Base-by-base conservation (phyloP, 208 protist genomes). In the Vickermania ingenoplastis region DNA sequence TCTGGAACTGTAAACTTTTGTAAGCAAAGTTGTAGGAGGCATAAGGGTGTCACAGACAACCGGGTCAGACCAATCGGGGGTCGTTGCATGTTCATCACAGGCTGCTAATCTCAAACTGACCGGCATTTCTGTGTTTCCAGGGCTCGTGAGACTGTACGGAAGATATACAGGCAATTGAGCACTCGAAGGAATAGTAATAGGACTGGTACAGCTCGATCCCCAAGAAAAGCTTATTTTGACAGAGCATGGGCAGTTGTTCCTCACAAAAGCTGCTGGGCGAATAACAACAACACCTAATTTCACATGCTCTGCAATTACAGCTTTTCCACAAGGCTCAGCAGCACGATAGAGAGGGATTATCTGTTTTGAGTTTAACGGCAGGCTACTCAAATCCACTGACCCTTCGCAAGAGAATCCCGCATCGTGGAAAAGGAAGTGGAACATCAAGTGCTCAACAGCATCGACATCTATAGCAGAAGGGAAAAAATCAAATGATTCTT, bases 21-120 rank as follows among this genome's bases (percentile, higher is more conserved):
- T 17, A 50, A 64, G 31, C 62, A 65, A 13, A 58, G 57, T 45
- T 52, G 49, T 22, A 45, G 52, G 2, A 71, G 41, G 27, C 31
- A 59, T 0, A 61, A 29, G 31, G 61, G 36, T 17, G 36, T 45
- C 17, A 45, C 36, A 45, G 17, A 45, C 17, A 17, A n/a, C 7
- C 36, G 36, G 36, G 11, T 45, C 36, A n/a, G 36, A 45, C 36
- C 36, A 45, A n/a, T 45, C 36, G 11, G 17, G 17, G 11, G 36
- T 7, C 36, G 17, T 17, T 45, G 7, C 36, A n/a, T 45, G 7
- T 45, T 7, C 7, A 45, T 7, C 11, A 45, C 36, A 45, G 17
- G 11, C 7, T 45, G 36, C 36, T n/a, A 45, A n/a, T 45, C 36
- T 45, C 36, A 45, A n/a, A 17, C 17, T n/a, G 11, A 45, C 36